Conservation (phyloP, 129 eudicot species). For the Deinandra increscens region DNA sequence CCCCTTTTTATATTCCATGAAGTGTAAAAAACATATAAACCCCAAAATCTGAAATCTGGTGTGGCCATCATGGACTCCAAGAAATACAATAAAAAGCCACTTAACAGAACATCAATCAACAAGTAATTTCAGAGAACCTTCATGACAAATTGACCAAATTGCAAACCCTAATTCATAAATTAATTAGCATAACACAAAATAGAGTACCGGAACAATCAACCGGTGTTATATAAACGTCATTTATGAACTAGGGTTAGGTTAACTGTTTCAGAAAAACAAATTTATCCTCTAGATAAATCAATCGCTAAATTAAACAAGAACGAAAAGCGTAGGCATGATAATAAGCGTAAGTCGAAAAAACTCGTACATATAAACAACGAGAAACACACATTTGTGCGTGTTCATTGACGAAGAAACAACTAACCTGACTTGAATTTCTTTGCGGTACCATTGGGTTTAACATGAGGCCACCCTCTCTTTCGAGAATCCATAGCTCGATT, state of each 20-base stretch:
- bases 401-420: background rate
- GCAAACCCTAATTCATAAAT: background rate
- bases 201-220: background rate
- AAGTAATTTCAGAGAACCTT: background rate
- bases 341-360: too few species aligned
- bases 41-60: too few species aligned
- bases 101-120: background rate
- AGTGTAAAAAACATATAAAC: too few species aligned
- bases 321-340: too few species aligned
- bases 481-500: constrained; percentile 48
- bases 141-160: background rate
- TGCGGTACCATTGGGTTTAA: constrained; percentile 48
- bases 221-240: background rate
- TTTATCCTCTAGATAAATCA: background rate
- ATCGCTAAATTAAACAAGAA: background rate
- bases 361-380: background rate
- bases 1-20: too few species aligned
- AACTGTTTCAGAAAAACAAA: background rate
- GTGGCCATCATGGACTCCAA: too few species aligned
- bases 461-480: constrained; percentile 56
- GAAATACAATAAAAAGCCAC: too few species aligned
- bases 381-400: background rate
- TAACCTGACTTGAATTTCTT: constrained; percentile 68
- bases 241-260: background rate
- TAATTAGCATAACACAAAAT: background rate